phyloP scores from a whole-genome alignment of 768 basidiomycete genomes.

The Auriscalpium orientale region DNA sequence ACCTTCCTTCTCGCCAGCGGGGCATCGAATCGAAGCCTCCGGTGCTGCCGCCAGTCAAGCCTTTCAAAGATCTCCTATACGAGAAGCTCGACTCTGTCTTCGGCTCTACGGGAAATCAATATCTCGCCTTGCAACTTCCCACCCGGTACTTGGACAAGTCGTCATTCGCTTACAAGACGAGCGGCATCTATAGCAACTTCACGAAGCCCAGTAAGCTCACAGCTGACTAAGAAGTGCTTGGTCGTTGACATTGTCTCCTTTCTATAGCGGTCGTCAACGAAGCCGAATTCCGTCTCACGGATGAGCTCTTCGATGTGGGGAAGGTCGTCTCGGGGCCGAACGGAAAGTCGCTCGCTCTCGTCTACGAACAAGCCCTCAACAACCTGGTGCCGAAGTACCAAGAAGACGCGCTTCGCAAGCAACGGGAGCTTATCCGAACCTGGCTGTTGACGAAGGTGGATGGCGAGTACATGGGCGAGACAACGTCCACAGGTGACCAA shows the following conservation, averaged over 20 bases:
- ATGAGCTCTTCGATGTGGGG: constrained; percentile 21
- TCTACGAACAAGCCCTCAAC: constrained; percentile 23
- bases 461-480: neutral
- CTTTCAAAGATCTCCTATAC: neutral
- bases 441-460: constrained; percentile 23
- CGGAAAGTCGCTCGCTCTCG: constrained; percentile 20
- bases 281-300: constrained; percentile 22
- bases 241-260: neutral
- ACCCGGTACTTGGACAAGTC: constrained; percentile 19
- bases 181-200: constrained; percentile 24
- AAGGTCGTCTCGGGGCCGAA: constrained; percentile 20
- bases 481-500: neutral
- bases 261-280: constrained; percentile 19
- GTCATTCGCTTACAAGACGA: constrained; percentile 23
- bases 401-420: constrained; percentile 11
- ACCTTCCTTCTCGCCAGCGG: neutral
- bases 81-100: constrained; percentile 10
- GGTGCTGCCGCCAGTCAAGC: neutral
- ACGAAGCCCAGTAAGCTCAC: constrained; percentile 15
- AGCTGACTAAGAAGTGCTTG: neutral
- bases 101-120: constrained; percentile 18
- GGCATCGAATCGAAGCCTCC: neutral
- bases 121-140: constrained; percentile 24
- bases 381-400: constrained; percentile 20
- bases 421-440: constrained; percentile 20